A percentile compares a stretch with the other conserved stretches of the same genome.
Conservation (phyloP, 2,329 filamentous ascomycete genomes). For the Aureobasidium sp. region DNA sequence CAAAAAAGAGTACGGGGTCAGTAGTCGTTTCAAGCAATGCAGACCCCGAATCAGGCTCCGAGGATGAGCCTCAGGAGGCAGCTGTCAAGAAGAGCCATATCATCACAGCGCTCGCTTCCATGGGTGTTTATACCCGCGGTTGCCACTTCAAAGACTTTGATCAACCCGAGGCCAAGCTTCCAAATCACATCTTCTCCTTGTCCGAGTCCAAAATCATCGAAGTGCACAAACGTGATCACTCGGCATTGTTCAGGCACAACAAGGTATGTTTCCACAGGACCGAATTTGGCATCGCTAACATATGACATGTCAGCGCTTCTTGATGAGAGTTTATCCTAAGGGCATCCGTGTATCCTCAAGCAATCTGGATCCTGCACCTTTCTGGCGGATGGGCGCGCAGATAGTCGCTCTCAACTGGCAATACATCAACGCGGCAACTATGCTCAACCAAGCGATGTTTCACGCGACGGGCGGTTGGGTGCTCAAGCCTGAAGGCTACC, state of each 20-base stretch:
- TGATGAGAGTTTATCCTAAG: constrained; percentile 96
- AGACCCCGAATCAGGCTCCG: constrained; percentile 36
- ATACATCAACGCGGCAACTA: constrained; percentile 95
- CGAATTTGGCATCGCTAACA: not conserved
- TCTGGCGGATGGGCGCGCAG: constrained; percentile 96
- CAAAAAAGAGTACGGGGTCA: constrained; percentile 11
- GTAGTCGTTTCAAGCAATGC: constrained; percentile 6
- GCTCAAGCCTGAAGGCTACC: constrained; percentile 88
- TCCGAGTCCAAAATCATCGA: constrained; percentile 81
- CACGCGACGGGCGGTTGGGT: constrained; percentile 93
- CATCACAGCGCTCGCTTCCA: constrained; percentile 80
- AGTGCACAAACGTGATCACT: constrained; percentile 60
- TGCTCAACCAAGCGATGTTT: constrained; percentile 99
- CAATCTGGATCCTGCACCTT: constrained; percentile 94
- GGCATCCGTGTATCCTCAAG: constrained; percentile 84
- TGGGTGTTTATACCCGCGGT: constrained; percentile 82
- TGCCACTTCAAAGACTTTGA: constrained; percentile 90
- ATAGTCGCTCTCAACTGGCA: constrained; percentile 99
- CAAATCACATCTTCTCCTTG: constrained; percentile 97
- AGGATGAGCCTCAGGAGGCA: constrained; percentile 38
- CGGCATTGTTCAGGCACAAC: constrained; percentile 82
- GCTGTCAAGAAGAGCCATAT: constrained; percentile 78
- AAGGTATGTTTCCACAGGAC: constrained; percentile 15
- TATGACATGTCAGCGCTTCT: constrained; percentile 28
- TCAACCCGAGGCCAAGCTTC: constrained; percentile 80